Evolutionary conservation across 139 green algal genomes (phyloP).

Genomic region (Chlorella sp.): DNA sequence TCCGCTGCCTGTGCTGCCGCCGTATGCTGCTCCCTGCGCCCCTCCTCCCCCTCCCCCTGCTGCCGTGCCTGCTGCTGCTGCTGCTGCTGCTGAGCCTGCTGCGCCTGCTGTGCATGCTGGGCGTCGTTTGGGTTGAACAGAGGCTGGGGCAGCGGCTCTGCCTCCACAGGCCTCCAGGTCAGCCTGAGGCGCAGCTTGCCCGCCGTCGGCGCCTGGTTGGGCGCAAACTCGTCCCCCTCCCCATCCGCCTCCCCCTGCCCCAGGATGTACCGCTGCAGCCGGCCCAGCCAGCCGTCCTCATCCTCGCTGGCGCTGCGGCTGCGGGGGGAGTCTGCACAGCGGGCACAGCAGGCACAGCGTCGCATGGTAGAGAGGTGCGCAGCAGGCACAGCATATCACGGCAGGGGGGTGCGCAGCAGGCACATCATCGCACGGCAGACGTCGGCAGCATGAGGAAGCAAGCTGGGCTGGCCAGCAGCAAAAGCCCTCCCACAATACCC

Average conservation of each 20-base stretch:
- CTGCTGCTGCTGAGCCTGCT: neutral
- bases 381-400: too few relatives aligned
- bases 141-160: neutral
- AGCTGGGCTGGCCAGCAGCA: neutral
- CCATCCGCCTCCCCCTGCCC: slow-evolving; percentile 13
- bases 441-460: neutral
- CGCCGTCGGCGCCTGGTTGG: slow-evolving; percentile 16
- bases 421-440: neutral
- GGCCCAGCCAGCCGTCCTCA: slow-evolving; percentile 10
- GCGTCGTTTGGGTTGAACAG: neutral
- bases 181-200: slow-evolving; percentile 21
- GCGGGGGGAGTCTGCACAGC: slow-evolving; percentile 13
- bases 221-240: slow-evolving; percentile 20
- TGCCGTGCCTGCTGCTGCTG: neutral
- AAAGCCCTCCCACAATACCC: neutral
- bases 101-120: neutral
- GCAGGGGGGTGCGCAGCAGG: neutral
- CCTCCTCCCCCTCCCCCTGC: neutral
- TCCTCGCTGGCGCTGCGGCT: neutral
- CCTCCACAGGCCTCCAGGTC: slow-evolving; percentile 6
- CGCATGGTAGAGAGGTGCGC: neutral
- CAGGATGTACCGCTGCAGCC: slow-evolving; percentile 29
- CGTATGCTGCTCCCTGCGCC: neutral
- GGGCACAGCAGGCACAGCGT: neutral
- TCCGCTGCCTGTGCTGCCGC: neutral